phyloP scores from a whole-genome alignment of 208 protist genomes.

The Tritrichomonas musculus region DNA sequence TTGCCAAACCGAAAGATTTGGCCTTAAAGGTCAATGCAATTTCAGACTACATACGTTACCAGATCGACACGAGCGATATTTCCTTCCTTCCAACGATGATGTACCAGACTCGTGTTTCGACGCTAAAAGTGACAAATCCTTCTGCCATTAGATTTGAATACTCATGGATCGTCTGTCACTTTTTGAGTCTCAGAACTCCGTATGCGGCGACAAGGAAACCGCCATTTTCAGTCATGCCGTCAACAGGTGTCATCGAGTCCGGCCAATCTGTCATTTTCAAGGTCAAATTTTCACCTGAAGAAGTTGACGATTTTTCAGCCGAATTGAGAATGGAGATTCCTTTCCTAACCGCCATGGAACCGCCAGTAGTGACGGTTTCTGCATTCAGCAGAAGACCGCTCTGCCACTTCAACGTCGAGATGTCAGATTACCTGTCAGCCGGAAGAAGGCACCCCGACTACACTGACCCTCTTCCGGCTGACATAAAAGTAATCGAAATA shows the following conservation, averaged over 20 bases:
- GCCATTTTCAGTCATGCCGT: slow-evolving; percentile 65
- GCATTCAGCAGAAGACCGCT: slow-evolving; percentile 73
- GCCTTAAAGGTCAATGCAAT: slow-evolving; percentile 35
- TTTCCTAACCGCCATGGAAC: neutral
- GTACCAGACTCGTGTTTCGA: slow-evolving; percentile 69
- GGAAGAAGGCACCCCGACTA: slow-evolving; percentile 47
- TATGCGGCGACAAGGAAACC: neutral
- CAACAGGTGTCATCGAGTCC: slow-evolving; percentile 56
- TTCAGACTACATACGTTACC: slow-evolving; percentile 41
- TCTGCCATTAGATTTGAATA: slow-evolving; percentile 68
- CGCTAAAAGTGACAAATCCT: slow-evolving; percentile 71
- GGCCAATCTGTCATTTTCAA: slow-evolving; percentile 55
- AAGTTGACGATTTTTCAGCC: slow-evolving; percentile 51
- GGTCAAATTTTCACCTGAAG: slow-evolving; percentile 69
- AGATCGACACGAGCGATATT: slow-evolving; percentile 51
- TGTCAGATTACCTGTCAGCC: slow-evolving; percentile 69
- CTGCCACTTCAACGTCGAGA: slow-evolving; percentile 80
- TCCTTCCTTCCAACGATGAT: slow-evolving; percentile 76
- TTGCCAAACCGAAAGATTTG: neutral
- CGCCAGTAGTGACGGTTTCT: slow-evolving; percentile 58
- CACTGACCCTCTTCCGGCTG: neutral
- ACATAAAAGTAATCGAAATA: neutral
- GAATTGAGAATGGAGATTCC: neutral
- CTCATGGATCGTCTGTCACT: slow-evolving; percentile 46
- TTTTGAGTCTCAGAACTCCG: neutral